Conservation (phyloP, 345 rosid genomes). For the Toxicodendron radicans region DNA sequence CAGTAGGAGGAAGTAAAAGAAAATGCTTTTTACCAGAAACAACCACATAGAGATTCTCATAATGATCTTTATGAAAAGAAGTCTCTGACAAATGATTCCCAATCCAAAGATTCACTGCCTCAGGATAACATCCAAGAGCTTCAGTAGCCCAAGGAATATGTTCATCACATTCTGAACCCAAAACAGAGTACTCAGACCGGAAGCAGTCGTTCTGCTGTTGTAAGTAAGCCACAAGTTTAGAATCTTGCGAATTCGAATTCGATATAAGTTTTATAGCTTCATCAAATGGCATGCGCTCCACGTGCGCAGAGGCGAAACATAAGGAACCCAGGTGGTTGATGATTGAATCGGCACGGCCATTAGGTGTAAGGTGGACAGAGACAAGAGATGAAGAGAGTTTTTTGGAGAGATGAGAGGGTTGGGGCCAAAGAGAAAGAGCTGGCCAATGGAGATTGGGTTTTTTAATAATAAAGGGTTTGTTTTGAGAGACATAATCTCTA, state of each 20-base stretch:
- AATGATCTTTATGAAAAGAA: conserved; percentile 88
- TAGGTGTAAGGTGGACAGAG: conserved; percentile 82
- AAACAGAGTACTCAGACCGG: conserved; percentile 55
- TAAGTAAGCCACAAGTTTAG: conserved; percentile 50
- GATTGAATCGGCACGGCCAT: conserved; percentile 76
- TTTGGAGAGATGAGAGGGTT: conserved; percentile 45
- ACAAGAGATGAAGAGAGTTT: conserved; percentile 57
- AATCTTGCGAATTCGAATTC: neutral
- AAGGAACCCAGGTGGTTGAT: conserved; percentile 26
- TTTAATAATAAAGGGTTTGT: conserved; percentile 80
- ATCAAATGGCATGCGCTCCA: conserved; percentile 51
- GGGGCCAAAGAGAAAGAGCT: conserved; percentile 65
- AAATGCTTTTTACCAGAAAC: conserved; percentile 84
- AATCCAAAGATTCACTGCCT: conserved; percentile 95
- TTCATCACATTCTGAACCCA: conserved; percentile 60
- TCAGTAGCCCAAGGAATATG: conserved; percentile 77
- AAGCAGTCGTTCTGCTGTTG: conserved; percentile 92
- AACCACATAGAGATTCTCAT: conserved; percentile 85
- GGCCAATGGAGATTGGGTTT: conserved; percentile 73
- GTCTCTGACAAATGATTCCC: conserved; percentile 72
- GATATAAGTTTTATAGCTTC: conserved; percentile 53
- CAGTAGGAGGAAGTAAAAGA: conserved; percentile 80
- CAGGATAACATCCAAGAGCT: conserved; percentile 72
- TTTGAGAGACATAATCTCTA: conserved; percentile 63
- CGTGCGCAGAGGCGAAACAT: conserved; percentile 81